Evolutionary conservation across 1,139 yeast species (phyloP), one percentile per base, ranked within the genome.

Genomic region (Nakaseomyces bracarensis): DNA sequence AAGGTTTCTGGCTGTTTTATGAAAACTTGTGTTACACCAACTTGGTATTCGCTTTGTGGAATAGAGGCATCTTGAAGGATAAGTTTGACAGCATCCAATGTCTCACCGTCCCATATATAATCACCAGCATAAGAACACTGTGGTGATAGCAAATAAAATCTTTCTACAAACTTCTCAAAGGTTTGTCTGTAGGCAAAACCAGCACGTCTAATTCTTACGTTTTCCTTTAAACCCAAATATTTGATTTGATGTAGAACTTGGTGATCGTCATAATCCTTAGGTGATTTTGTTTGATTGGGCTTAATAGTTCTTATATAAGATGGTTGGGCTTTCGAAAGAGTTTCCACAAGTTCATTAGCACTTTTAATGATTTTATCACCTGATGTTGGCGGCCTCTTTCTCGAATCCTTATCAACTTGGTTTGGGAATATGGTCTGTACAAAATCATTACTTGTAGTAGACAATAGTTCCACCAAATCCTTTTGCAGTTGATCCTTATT

Each of bases 101-200:
- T 79, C 54, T 85, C 95, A 21, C 98, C 98, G 39, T 71, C 70
- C 96, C 96, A 93, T 41, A 85, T 89, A 58, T 84, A 93, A 54
- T 93, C 98, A 63, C 99, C 98, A 3, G 98, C 99, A 65, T 93
- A 93, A 3, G 96, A 93, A 27, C 97, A 89, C 51, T 79, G 76
- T 3, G 89, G 77, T 1, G 97, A 87, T 42, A 93, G 70, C 43
- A 93, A 67, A 62, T 86, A 91, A 62, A 93, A 93, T 57, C 98
- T 72, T 65, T 93, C 96, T n/a, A 87, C 96, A 61, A 93, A 93
- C 63, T 89, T 87, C 45, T 91, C 97, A 66, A 89, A 93, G 0
- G 96, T 85, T 49, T 95, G 95, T 66, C 99, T 81, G 58, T 89
- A 91, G 2, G 99, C 98, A 65, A 93, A 93, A 40, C 99, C 99